Evolutionary conservation across 2,329 filamentous ascomycete species (phyloP).

Genomic region (Cercospora janseana): DNA sequence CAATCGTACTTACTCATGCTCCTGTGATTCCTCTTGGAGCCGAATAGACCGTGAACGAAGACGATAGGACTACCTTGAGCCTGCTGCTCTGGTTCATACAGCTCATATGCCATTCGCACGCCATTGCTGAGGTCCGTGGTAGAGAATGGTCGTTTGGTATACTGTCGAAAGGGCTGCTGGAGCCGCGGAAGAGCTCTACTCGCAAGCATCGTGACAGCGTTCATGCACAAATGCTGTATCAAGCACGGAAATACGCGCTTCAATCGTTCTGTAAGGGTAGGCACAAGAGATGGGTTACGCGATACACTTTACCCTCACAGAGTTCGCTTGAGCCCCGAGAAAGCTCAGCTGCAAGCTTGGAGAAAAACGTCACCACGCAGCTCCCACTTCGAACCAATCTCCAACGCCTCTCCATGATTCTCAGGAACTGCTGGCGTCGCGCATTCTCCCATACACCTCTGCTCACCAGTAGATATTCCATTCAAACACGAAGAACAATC

Average conservation of each 20-base stretch:
- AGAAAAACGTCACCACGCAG: conserved; percentile 8
- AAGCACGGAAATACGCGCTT: too few relatives aligned
- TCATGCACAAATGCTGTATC: too few relatives aligned
- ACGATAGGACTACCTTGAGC: conserved; percentile 64
- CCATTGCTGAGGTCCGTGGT: conserved; percentile 37
- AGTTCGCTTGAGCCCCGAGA: neutral
- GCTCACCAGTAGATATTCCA: neutral
- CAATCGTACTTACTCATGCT: conserved; percentile 82
- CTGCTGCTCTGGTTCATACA: conserved; percentile 56
- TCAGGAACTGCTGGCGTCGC: conserved; percentile 12
- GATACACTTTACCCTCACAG: neutral
- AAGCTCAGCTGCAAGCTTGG: conserved; percentile 1
- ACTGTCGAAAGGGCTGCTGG: conserved; percentile 23
- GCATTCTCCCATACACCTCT: neutral
- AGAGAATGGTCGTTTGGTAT: conserved; percentile 27
- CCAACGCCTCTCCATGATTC: conserved; percentile 17
- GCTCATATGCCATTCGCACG: conserved; percentile 60
- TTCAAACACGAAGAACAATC: neutral
- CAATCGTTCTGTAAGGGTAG: too few relatives aligned
- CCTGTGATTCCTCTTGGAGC: conserved; percentile 92
- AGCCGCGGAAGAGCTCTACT: conserved; percentile 23
- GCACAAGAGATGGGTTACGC: too few relatives aligned
- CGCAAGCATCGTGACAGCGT: conserved; percentile 25
- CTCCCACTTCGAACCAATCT: neutral
- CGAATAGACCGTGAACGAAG: conserved; percentile 89